Base-by-base conservation (phyloP, 768 basidiomycete species). In the Phylloporus rhodoxanthus region DNA sequence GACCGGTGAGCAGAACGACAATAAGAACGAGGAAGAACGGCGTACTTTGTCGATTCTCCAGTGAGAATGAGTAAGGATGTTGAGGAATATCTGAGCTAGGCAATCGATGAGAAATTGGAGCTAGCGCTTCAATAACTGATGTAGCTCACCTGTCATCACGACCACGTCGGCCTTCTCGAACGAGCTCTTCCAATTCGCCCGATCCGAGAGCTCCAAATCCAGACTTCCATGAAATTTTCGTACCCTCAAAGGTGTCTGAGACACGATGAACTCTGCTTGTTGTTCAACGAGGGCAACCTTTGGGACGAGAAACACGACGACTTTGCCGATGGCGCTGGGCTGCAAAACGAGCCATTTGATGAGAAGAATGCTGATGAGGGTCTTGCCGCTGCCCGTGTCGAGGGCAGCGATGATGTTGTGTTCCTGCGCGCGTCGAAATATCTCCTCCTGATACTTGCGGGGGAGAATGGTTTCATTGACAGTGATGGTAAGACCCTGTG, bases 241-340 rank as follows among this genome's bases (percentile, higher is more conserved):
- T 19, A 91, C 83, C 33, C 78, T 79, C 37, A 91, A 62, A 0
- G 83, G 73, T 1, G 85, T 85, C 53, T 87, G 75, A 53, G 76
- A 70, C 11, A 73, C 60, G 47, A 91, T 77, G 55, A 84, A 88
- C 20, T 77, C 71, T 19, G 76, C 79, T 61, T 92, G 89, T 62
- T 94, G 92, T 55, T 86, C 80, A 19, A 93, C 92, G 14, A 95
- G 77, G 2, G 88, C 76, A 4, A 91, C 89, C 56, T 85, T 85
- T 0, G 92, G 92, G 2, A 90, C 90, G 29, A 94, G 75, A 60
- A 93, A 93, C 9, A 91, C 75, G 55, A 84, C 75, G 41, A 79
- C 75, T 65, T 87, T 88, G 46, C 74, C 75, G 36, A 68, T 57
- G 2, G 76, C 72, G 14, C 63, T 57, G 17, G 78, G 72, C 52